Conservation (phyloP, 1,284 basidiomycete species). For the Kwoniella shivajii region DNA sequence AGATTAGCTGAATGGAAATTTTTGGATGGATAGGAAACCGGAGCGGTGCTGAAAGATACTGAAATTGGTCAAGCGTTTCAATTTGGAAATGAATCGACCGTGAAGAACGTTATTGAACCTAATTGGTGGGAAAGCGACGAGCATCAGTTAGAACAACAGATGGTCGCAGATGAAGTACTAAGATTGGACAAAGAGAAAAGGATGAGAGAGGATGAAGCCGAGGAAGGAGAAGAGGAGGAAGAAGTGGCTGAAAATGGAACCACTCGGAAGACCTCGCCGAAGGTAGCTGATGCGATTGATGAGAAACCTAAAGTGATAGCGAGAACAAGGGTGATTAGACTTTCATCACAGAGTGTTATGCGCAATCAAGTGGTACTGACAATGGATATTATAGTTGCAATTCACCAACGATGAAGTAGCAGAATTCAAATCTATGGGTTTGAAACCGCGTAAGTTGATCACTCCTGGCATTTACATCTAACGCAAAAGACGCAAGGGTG, state of each 20-base stretch:
- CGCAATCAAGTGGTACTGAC: neutral
- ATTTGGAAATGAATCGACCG: slow-evolving; percentile 47
- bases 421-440: slow-evolving; percentile 74
- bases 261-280: slow-evolving; percentile 4
- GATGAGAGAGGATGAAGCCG: slow-evolving; percentile 19
- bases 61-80: slow-evolving; percentile 51
- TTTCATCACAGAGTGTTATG: neutral
- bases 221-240: slow-evolving; percentile 55
- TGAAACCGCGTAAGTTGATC: slow-evolving; percentile 66
- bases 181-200: slow-evolving; percentile 28
- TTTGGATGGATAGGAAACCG: slow-evolving; percentile 41
- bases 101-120: slow-evolving; percentile 45
- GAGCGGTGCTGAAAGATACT: slow-evolving; percentile 38
- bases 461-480: neutral
- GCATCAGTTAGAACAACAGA: slow-evolving; percentile 25
- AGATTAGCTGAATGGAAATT: neutral
- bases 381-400: slow-evolving; percentile 62
- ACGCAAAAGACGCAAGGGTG: neutral
- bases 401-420: slow-evolving; percentile 82
- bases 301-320: slow-evolving; percentile 35
- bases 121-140: slow-evolving; percentile 49
- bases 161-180: slow-evolving; percentile 34
- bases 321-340: slow-evolving; percentile 52
- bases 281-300: slow-evolving; percentile 9
- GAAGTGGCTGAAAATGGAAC: slow-evolving; percentile 53